Conservation (phyloP, 2,329 filamentous ascomycete species). For the Microcyclospora pomicola region DNA sequence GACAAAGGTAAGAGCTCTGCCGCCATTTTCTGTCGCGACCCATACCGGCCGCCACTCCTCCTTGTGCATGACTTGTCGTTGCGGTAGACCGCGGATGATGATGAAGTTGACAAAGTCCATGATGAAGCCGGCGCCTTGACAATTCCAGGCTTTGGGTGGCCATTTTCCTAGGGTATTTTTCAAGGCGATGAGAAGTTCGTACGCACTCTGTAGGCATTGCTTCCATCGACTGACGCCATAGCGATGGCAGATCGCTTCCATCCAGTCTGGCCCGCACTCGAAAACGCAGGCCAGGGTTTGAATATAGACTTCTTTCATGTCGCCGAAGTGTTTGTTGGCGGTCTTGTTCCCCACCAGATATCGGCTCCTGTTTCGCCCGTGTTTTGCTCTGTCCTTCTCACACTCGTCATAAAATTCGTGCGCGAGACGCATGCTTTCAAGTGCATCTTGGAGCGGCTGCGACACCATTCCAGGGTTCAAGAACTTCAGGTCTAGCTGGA, state of each 20-base stretch:
- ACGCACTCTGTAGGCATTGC: constrained; percentile 17
- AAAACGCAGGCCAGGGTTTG: constrained; percentile 29
- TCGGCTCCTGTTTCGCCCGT: constrained; percentile 20
- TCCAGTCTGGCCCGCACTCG: constrained; percentile 27
- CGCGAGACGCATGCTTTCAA: constrained; percentile 17
- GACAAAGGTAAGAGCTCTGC: constrained; percentile 19
- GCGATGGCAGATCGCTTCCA: constrained; percentile 22
- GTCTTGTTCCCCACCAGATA: constrained; percentile 18
- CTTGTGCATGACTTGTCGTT: constrained; percentile 15
- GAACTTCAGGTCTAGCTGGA: constrained; percentile 28
- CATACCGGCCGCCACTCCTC: constrained; percentile 19
- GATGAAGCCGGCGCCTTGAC: constrained; percentile 18
- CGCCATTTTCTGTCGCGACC: constrained; percentile 10
- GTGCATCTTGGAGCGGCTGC: constrained; percentile 7
- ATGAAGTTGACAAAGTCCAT: constrained; percentile 24
- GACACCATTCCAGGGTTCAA: constrained; percentile 15
- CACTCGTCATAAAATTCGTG: constrained; percentile 23
- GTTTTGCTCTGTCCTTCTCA: constrained; percentile 9
- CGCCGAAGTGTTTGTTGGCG: constrained; percentile 22
- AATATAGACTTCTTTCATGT: constrained; percentile 28
- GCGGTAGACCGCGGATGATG: constrained; percentile 20
- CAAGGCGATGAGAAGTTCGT: constrained; percentile 22
- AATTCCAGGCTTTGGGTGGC: constrained; percentile 17
- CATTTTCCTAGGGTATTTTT: constrained; percentile 23
- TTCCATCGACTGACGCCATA: constrained; percentile 21